Conservation (phyloP, 148 eudicot genomes). For the Persicaria tinctoria region DNA sequence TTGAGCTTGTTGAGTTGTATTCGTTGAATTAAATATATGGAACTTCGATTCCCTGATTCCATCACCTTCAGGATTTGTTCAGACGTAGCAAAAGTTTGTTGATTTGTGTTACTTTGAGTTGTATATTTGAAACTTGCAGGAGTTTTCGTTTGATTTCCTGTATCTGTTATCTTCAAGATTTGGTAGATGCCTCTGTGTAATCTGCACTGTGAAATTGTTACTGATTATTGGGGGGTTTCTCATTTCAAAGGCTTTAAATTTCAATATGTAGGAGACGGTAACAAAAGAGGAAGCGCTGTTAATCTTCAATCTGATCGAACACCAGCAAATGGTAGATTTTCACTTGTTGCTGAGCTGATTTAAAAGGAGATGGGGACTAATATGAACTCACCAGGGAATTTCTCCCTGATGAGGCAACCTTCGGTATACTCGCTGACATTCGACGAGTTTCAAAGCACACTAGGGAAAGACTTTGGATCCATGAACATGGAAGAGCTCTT, state of each 20-base stretch:
- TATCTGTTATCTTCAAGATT: neutral
- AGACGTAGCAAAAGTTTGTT: neutral
- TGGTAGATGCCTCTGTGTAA: neutral
- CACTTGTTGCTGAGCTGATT: neutral
- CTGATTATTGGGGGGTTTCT: neutral
- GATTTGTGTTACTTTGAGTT: neutral
- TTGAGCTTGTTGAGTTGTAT: neutral
- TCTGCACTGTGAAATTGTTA: neutral
- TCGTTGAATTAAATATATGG: neutral
- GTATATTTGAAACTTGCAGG: neutral
- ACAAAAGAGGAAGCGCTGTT: neutral
- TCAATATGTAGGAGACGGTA: neutral
- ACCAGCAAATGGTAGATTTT: neutral
- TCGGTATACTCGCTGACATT: slow-evolving; percentile 82
- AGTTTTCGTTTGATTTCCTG: neutral
- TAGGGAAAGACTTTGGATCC: slow-evolving; percentile 86
- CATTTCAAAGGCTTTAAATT: neutral
- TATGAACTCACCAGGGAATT: slow-evolving; percentile 45
- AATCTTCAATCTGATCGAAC: neutral
- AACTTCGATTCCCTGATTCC: neutral
- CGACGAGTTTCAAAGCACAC: slow-evolving; percentile 72
- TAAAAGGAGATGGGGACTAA: slow-evolving; percentile 30
- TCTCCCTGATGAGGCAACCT: slow-evolving; percentile 46
- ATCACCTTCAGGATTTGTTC: neutral
- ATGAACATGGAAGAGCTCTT: slow-evolving; percentile 97